These are phyloP conservation scores for Coemansia sp. DNA, from an alignment of 192 early-diverging fungal genomes.

Conservation along the genomic window DNA sequence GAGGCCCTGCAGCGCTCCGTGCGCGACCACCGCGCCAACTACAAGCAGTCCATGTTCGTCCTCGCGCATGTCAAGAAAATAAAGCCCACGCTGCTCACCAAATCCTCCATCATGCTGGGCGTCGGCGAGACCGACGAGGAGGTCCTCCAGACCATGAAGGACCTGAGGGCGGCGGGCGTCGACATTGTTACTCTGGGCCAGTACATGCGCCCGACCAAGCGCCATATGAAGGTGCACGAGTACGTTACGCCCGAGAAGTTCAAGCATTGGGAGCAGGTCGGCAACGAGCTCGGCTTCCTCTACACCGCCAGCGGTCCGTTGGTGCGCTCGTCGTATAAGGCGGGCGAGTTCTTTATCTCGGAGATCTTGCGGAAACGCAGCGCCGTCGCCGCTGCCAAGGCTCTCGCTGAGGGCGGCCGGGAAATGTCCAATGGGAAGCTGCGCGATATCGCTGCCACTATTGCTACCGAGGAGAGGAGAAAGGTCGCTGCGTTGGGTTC, in stretches of 20 bases:
- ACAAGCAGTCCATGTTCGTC: conserved; percentile 88
- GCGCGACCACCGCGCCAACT: conserved; percentile 89
- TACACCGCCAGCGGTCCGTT: conserved; percentile 96
- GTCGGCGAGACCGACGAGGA: conserved; percentile 95
- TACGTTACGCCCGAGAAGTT: conserved; percentile 94
- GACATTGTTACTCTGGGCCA: conserved; percentile 98
- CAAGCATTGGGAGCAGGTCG: conserved; percentile 80
- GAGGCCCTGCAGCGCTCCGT: conserved; percentile 87
- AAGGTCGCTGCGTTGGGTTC: conserved; percentile 5
- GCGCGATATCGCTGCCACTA: conserved; percentile 40
- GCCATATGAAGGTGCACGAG: conserved; percentile 96
- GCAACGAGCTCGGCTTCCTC: conserved; percentile 83
- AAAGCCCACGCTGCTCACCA: conserved; percentile 83
- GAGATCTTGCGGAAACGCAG: conserved; percentile 68
- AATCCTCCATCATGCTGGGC: conserved; percentile 98
- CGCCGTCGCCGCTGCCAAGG: conserved; percentile 24
- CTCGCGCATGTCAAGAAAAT: conserved; percentile 84
- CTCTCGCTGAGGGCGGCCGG: neutral
- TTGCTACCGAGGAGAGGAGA: conserved; percentile 41
- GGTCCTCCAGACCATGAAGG: conserved; percentile 83
- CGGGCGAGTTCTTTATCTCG: conserved; percentile 95
- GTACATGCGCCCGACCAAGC: conserved; percentile 99
- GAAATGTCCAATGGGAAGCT: neutral
- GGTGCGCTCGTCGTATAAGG: conserved; percentile 95
- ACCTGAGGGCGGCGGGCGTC: conserved; percentile 75